A percentile compares a stretch with the other conserved stretches of the same genome.
phyloP scores from a whole-genome alignment of 768 basidiomycete species.

The Suillus hirtellus region DNA sequence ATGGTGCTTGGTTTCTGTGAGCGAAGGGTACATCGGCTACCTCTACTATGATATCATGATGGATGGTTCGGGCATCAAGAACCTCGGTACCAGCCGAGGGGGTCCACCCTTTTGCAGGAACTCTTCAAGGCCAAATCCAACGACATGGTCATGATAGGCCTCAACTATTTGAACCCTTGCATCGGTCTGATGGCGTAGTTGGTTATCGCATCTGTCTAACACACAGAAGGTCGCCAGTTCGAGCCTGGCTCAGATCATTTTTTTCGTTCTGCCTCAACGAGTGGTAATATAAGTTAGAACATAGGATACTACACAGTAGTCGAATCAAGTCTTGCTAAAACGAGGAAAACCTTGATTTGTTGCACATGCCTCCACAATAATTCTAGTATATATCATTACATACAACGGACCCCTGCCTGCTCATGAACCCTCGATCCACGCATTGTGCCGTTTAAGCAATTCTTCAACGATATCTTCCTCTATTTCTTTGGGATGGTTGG shows the following conservation, averaged over 20 bases:
- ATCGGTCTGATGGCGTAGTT: constrained; percentile 66
- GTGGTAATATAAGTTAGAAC: too few species aligned
- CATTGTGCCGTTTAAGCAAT: constrained; percentile 69
- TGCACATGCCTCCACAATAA: background rate
- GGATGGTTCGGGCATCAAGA: too few species aligned
- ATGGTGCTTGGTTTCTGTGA: too few species aligned
- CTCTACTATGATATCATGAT: too few species aligned
- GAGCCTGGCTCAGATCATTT: constrained; percentile 54
- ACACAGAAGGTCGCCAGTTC: constrained; percentile 78
- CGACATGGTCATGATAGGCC: background rate
- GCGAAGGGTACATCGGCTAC: too few species aligned
- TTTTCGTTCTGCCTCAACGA: background rate
- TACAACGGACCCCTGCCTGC: background rate
- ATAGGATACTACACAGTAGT: background rate
- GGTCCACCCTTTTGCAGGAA: too few species aligned
- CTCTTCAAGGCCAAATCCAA: too few species aligned
- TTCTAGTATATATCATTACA: constrained; percentile 7
- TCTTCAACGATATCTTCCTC: constrained; percentile 88
- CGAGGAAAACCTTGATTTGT: background rate
- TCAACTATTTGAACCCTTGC: background rate
- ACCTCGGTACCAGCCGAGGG: too few species aligned
- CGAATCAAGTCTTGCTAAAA: background rate
- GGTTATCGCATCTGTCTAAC: constrained; percentile 86
- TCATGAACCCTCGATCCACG: constrained; percentile 52
- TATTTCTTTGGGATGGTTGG: constrained; percentile 66